Base-by-base conservation (phyloP, 768 basidiomycete species). In the Chalciporus pseudorubinellus region DNA sequence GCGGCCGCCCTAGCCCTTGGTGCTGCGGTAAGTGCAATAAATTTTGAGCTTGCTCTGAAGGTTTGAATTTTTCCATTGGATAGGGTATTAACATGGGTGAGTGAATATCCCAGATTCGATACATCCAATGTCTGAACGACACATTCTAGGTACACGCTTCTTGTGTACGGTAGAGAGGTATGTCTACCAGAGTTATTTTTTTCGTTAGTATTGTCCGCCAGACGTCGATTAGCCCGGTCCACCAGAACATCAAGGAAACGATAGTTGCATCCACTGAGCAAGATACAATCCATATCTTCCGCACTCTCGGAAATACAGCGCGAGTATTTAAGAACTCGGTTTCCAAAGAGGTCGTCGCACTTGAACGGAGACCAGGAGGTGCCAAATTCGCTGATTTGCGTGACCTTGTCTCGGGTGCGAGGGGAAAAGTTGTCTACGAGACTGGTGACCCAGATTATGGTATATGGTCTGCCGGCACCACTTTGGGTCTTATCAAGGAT, bases 81-180 rank as follows among this genome's bases (percentile, higher is more conserved):
- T 38, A 91, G 85, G 94, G 92, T 39, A 77, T 88, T 12, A 95
- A 94, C 62, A 90, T 93, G 87, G 94, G 74, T 70, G 47, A 29
- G 64, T 62, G 26, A 39, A 34, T 38, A 18, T 24, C 1, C 19
- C 4, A 1, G 34, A 5, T 24, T 33, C 3, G 33, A 28, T 8
- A 28, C 12, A 11, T 7, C 16, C 26, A 45, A 48, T 11, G n/a
- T 29, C 44, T 39, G n/a, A 59, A 36, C 13, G 1, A 12, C 19
- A 5, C 7, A 6, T 41, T n/a, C 18, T 48, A 74, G 69, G 89
- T 12, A 94, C 93, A 9, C 82, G 92, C 6, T 95, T 97, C 74
- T 87, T 95, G 90, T 89, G 88, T 67, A 95, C 92, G 1, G 81
- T 84, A 11, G 93, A 97, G 68, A 83, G 85, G 82, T 85, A 62